Evolutionary conservation across 2,329 filamentous ascomycete genomes (phyloP).

Genomic region (Fusarium pseudocircinatum): DNA sequence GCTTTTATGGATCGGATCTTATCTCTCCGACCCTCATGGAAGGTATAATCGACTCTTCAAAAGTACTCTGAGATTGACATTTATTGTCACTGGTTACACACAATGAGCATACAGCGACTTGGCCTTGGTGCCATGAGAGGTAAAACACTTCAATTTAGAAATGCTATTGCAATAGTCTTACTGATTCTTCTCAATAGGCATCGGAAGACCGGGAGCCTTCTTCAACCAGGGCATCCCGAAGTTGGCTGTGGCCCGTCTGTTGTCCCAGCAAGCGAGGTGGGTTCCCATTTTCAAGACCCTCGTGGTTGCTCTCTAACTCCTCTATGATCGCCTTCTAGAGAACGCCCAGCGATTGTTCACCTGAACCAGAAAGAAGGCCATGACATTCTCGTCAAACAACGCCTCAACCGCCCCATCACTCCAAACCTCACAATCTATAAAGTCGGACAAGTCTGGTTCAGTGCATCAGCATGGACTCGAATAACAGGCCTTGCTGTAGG

Average conservation of each 20-base stretch:
- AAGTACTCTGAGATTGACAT: neutral
- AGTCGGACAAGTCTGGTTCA: conserved; percentile 16
- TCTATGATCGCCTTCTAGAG: neutral
- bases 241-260: neutral
- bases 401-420: conserved; percentile 14
- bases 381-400: conserved; percentile 10
- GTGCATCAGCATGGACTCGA: conserved; percentile 28
- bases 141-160: neutral
- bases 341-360: neutral
- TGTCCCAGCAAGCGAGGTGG: conserved; percentile 14
- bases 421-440: conserved; percentile 24
- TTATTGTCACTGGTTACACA: neutral
- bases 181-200: neutral
- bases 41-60: neutral
- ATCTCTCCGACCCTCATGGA: neutral
- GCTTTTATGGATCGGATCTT: neutral
- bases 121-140: neutral
- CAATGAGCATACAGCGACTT: neutral
- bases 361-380: neutral
- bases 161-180: neutral
- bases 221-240: neutral
- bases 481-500: conserved; percentile 20
- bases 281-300: neutral
- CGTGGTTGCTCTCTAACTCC: neutral
- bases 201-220: neutral